phyloP scores from a whole-genome alignment of 257 asterid species.

The Pogostemon cablin region DNA sequence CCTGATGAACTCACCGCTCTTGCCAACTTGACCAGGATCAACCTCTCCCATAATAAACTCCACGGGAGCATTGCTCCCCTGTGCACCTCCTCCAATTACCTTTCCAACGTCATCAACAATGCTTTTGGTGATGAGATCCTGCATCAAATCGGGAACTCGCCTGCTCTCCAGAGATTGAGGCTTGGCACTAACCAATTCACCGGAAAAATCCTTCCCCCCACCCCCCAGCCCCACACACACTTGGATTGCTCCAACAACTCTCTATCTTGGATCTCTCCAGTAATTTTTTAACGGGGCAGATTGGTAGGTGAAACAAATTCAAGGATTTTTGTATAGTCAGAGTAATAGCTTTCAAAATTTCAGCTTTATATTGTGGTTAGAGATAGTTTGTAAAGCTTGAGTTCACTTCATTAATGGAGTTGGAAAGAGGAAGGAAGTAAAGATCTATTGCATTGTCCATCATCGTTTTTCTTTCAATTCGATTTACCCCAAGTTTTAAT shows the following conservation, averaged over 20 bases:
- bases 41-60: conserved; percentile 68
- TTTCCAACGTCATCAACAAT: conserved; percentile 78
- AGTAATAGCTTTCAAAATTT: too few species aligned
- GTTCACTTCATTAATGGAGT: too few species aligned
- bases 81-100: conserved; percentile 62
- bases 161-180: conserved; percentile 71
- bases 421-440: too few species aligned
- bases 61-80: conserved; percentile 76
- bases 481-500: too few species aligned
- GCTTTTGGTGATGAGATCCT: conserved; percentile 74
- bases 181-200: conserved; percentile 69
- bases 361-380: too few species aligned
- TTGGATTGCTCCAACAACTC: conserved; percentile 60
- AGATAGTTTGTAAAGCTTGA: too few species aligned
- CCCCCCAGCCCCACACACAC: neutral
- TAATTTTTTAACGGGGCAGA: conserved; percentile 62
- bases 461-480: too few species aligned
- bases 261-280: conserved; percentile 74
- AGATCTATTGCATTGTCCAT: too few species aligned
- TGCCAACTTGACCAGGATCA: conserved; percentile 68
- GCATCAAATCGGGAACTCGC: conserved; percentile 62
- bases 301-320: conserved; percentile 5
- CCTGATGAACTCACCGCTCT: conserved; percentile 59
- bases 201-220: conserved; percentile 63
- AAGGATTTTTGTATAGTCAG: too few species aligned